These are phyloP conservation scores for Rhizopus arrhizus DNA, from an alignment of 371 early-diverging fungal genomes.

Conservation along the genomic window DNA sequence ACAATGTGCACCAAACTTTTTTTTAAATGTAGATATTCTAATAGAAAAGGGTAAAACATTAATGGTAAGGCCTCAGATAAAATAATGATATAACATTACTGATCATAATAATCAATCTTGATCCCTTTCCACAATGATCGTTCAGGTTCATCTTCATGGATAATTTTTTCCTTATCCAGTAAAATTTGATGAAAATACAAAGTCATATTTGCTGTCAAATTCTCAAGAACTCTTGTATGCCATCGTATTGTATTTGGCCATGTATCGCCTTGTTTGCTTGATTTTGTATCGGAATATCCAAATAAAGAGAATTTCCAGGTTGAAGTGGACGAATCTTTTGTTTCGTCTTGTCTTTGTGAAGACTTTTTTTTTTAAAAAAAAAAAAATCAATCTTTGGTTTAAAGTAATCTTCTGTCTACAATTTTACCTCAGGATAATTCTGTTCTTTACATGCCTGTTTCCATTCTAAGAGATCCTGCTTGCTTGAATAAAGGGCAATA, in stretches of 20 bases:
- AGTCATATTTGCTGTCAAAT: conserved; percentile 64
- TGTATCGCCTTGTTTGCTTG: conserved; percentile 30
- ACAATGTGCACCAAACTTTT: conserved; percentile 56
- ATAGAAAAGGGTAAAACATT: not conserved
- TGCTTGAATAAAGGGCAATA: conserved; percentile 50
- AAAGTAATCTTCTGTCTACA: not conserved
- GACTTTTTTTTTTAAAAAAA: conserved; percentile 19
- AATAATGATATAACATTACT: conserved; percentile 42
- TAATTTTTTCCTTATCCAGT: conserved; percentile 54
- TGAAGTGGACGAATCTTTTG: conserved; percentile 33
- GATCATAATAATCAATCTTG: conserved; percentile 57
- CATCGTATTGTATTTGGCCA: conserved; percentile 63
- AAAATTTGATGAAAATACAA: conserved; percentile 62
- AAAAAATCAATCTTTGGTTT: not conserved
- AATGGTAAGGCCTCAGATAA: not conserved
- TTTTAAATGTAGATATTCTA: conserved; percentile 60
- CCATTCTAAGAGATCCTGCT: conserved; percentile 55
- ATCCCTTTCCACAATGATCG: conserved; percentile 60
- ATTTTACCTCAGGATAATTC: conserved; percentile 50
- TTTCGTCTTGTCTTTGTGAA: conserved; percentile 24
- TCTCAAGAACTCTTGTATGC: conserved; percentile 56
- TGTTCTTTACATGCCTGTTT: conserved; percentile 50
- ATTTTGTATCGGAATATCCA: conserved; percentile 29
- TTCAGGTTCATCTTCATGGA: conserved; percentile 56
- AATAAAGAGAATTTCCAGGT: conserved; percentile 41